Conservation (phyloP, 2,329 filamentous ascomycete species). For the Trichoderma cornu-damae region DNA sequence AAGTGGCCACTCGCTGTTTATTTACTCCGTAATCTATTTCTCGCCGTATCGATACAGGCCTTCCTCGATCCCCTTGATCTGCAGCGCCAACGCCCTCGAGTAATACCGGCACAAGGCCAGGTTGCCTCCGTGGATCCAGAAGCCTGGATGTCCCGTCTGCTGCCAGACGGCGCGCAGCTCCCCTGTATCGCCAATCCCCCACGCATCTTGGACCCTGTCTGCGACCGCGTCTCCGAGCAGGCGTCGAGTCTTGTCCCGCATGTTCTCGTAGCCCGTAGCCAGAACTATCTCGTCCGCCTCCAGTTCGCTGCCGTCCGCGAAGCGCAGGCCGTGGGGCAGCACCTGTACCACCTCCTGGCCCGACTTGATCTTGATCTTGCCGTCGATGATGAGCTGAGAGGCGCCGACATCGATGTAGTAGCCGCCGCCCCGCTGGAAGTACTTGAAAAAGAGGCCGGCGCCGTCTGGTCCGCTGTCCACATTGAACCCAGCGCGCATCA, state of each 20-base stretch:
- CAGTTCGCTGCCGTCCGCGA: slow-evolving; percentile 52
- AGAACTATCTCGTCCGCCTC: slow-evolving; percentile 60
- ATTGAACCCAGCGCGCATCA: slow-evolving; percentile 56
- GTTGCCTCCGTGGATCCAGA: slow-evolving; percentile 64
- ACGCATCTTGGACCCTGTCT: slow-evolving; percentile 53
- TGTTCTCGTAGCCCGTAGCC: slow-evolving; percentile 63
- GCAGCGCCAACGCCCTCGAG: slow-evolving; percentile 49
- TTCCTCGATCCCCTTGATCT: slow-evolving; percentile 46
- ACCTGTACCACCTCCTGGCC: slow-evolving; percentile 52
- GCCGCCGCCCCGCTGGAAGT: slow-evolving; percentile 60
- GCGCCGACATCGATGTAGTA: slow-evolving; percentile 68
- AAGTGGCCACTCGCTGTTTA: too few species aligned
- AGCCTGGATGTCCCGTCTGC: slow-evolving; percentile 55
- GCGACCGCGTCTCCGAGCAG: slow-evolving; percentile 60
- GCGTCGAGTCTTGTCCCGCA: slow-evolving; percentile 56
- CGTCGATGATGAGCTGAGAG: slow-evolving; percentile 56
- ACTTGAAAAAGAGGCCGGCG: slow-evolving; percentile 56
- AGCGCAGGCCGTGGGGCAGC: slow-evolving; percentile 39
- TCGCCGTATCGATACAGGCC: slow-evolving; percentile 34
- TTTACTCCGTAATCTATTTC: slow-evolving; percentile 23
- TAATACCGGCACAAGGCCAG: slow-evolving; percentile 57
- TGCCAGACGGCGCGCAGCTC: slow-evolving; percentile 56
- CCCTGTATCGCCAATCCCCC: slow-evolving; percentile 55
- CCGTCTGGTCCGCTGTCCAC: slow-evolving; percentile 54
- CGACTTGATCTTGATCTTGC: slow-evolving; percentile 59